A percentile compares a stretch with the other conserved stretches of the same genome.
These are phyloP conservation scores for Collybiopsis confluens DNA, from an alignment of 768 basidiomycete genomes.

Conservation along the genomic window DNA sequence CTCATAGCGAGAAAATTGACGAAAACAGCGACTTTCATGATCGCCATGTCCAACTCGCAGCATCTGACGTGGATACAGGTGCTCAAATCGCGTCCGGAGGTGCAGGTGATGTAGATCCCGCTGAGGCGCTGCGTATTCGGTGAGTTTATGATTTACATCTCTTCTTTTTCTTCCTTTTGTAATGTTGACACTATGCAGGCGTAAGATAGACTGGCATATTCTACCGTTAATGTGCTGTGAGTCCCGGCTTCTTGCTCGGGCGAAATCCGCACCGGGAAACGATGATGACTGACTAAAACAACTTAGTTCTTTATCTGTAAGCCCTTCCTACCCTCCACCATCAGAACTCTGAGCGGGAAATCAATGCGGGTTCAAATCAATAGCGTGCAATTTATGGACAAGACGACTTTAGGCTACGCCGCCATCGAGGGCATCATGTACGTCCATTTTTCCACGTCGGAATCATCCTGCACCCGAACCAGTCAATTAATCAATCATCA, in stretches of 20 bases:
- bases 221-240: conserved; percentile 45
- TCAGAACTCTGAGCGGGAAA: background rate
- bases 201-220: conserved; percentile 47
- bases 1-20: background rate
- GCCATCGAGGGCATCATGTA: conserved; percentile 48
- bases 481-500: too few species aligned
- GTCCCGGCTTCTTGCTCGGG: background rate
- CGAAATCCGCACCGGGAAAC: too few species aligned
- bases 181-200: conserved; percentile 12
- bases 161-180: background rate
- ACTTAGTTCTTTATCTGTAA: conserved; percentile 31
- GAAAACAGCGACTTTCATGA: background rate
- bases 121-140: conserved; percentile 35
- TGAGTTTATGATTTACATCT: conserved; percentile 9
- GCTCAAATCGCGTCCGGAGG: conserved; percentile 36
- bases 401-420: conserved; percentile 43
- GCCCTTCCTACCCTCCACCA: background rate
- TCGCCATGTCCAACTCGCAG: background rate
- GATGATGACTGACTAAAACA: background rate
- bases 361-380: conserved; percentile 11
- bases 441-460: conserved; percentile 14
- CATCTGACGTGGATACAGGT: conserved; percentile 34
- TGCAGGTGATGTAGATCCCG: conserved; percentile 27
- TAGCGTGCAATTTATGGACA: conserved; percentile 53
- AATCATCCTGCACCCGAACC: background rate